phyloP scores from a whole-genome alignment of 495 filamentous ascomycete species.

The Clohesyomyces aquaticus region DNA sequence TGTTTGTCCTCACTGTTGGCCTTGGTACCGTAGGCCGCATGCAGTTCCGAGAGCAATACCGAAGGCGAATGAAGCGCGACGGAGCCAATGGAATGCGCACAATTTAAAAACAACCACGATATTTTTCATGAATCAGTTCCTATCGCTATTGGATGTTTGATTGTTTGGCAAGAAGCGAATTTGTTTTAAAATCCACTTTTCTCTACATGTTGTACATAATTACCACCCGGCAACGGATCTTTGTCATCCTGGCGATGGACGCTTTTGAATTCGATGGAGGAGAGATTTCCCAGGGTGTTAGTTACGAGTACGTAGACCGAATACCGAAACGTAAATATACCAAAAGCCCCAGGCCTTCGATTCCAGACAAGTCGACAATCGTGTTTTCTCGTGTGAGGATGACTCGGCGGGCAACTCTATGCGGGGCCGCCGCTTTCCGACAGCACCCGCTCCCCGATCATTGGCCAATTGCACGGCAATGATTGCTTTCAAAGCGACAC shows the following conservation, averaged over 20 bases:
- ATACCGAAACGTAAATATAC: slow-evolving; percentile 5
- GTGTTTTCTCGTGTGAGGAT: not conserved
- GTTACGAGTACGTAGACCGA: slow-evolving; percentile 2
- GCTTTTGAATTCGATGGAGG: not conserved
- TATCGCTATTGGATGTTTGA: not conserved
- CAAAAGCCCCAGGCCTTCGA: too few species aligned
- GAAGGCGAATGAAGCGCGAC: slow-evolving; percentile 53
- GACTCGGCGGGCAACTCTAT: not conserved
- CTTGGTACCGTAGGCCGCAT: slow-evolving; percentile 66
- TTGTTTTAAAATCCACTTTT: slow-evolving; percentile 12
- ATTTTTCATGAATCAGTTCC: slow-evolving; percentile 3
- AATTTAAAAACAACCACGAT: slow-evolving; percentile 21
- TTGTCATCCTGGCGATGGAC: slow-evolving; percentile 38
- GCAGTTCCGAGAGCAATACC: slow-evolving; percentile 65
- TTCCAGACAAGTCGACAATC: too few species aligned
- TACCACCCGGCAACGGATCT: not conserved
- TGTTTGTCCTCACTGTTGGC: slow-evolving; percentile 60
- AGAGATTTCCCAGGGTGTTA: not conserved
- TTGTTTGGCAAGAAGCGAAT: not conserved
- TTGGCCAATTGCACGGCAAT: slow-evolving; percentile 4
- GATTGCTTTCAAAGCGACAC: not conserved
- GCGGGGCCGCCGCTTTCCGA: slow-evolving; percentile 2
- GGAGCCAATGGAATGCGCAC: slow-evolving; percentile 18
- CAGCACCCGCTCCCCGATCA: not conserved
- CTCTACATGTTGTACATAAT: slow-evolving; percentile 37